Evolutionary conservation across 2,329 filamentous ascomycete genomes (phyloP).

Genomic region (Eurotiales sp.): DNA sequence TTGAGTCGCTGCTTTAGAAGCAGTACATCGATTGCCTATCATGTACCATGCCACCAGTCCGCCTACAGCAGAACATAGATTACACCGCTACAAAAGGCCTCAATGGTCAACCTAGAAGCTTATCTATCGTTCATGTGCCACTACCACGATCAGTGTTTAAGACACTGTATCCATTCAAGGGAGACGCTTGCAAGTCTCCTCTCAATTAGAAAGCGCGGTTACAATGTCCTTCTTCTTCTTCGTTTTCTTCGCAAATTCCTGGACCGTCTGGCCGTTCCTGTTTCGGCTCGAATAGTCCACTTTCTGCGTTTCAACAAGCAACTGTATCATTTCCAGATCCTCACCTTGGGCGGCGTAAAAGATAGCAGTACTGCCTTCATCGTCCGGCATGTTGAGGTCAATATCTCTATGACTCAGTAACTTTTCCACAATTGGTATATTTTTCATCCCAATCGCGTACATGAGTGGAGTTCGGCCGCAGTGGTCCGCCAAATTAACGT

Average conservation of each 20-base stretch:
- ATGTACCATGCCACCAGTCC: too few species aligned
- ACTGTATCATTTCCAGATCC: slow-evolving; percentile 8
- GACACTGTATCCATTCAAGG: neutral
- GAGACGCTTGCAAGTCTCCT: neutral
- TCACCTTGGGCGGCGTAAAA: slow-evolving; percentile 3
- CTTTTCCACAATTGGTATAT: slow-evolving; percentile 6
- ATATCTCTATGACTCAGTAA: slow-evolving; percentile 9
- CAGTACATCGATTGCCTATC: too few species aligned
- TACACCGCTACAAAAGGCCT: too few species aligned
- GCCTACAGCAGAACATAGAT: too few species aligned
- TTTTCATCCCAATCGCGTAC: slow-evolving; percentile 1
- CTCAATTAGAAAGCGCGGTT: neutral
- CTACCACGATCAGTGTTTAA: too few species aligned
- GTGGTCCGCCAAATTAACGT: slow-evolving; percentile 12
- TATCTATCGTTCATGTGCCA: too few species aligned
- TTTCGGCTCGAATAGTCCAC: slow-evolving; percentile 12
- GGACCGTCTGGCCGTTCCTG: neutral
- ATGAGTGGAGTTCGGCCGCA: slow-evolving; percentile 4
- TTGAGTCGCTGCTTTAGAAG: too few species aligned
- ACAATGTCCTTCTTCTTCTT: neutral
- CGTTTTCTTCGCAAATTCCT: neutral
- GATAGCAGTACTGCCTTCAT: slow-evolving; percentile 10
- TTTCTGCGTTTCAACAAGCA: slow-evolving; percentile 8
- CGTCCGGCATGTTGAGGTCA: slow-evolving; percentile 11
- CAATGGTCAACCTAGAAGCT: too few species aligned